Evolutionary conservation across 495 filamentous ascomycete species (phyloP), one percentile per base, ranked within the genome.

Genomic region (Podospora sp.): DNA sequence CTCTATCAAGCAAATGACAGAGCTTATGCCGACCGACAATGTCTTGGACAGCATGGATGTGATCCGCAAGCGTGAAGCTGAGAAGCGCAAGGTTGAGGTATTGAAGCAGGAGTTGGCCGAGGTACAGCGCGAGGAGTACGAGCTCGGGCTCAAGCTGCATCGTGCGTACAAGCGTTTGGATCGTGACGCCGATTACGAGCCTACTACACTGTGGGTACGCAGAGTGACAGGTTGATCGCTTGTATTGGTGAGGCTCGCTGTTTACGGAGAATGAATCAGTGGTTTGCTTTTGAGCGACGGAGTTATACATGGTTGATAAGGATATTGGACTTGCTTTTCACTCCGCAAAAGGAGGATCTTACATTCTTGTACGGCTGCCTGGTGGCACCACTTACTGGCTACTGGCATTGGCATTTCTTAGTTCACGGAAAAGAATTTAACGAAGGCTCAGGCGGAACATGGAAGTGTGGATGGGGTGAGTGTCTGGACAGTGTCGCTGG

Each of bases 111-210:
- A 96, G 76, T 83, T 96, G 46, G 89, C 89, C 8, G 92, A 96
- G 61, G 87, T 97, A 25, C 85, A 87, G 79, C 83, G 87, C 65
- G 88, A 95, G 77, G 88, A 93, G 73, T 92, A 97, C 73, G 94
- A 97, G 67, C 81, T 94, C 49, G 94, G 94, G 11, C 73, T 98
- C 71, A 92, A 88, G 79, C 76, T 97, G 51, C 88, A 94, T 73
- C 79, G 93, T 58, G 91, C 92, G 6, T 94, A 89, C 79, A 94
- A 92, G 76, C 84, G 90, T 65, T 80, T 85, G 53, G 90, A 93
- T 71, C 83, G 85, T 53, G 84, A 88, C 58, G 85, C 81, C 4
- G 80, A 78, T 18, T 90, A 85, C 64, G 89, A 91, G 67, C 86
- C 87, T 12, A 91, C 88, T 6, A 86, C 86, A 65, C 76, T 97